Conservation (phyloP, 1,284 basidiomycete species). For the Calocybe gambosa region DNA sequence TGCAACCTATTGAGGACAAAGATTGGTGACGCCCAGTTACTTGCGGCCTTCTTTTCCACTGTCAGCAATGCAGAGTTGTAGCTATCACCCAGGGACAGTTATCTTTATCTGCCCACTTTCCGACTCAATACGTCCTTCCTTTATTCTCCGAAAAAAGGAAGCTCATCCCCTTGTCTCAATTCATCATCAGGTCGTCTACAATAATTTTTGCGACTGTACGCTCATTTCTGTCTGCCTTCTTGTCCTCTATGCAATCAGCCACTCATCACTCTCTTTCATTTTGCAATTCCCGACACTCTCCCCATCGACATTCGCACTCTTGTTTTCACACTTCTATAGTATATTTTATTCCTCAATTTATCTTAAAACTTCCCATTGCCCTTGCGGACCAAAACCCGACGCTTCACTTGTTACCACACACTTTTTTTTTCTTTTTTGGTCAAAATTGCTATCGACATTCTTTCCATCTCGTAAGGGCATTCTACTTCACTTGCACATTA, state of each 20-base stretch:
- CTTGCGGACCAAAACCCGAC: slow-evolving; percentile 22
- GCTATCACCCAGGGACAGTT: slow-evolving; percentile 35
- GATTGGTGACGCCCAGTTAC: slow-evolving; percentile 16
- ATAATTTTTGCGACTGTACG: slow-evolving; percentile 35
- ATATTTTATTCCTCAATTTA: slow-evolving; percentile 76
- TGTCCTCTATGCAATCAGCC: slow-evolving; percentile 32
- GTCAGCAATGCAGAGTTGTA: slow-evolving; percentile 20
- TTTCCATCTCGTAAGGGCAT: slow-evolving; percentile 14
- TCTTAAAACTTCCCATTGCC: slow-evolving; percentile 30
- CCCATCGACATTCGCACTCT: slow-evolving; percentile 22
- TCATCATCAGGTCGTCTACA: slow-evolving; percentile 25
- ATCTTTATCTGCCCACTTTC: slow-evolving; percentile 30
- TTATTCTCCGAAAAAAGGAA: slow-evolving; percentile 23
- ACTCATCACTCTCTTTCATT: slow-evolving; percentile 31
- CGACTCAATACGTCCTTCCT: slow-evolving; percentile 27
- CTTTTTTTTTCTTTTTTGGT: slow-evolving; percentile 29
- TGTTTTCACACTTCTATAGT: slow-evolving; percentile 42
- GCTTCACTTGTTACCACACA: slow-evolving; percentile 22
- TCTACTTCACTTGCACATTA: slow-evolving; percentile 20
- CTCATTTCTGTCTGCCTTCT: slow-evolving; percentile 36
- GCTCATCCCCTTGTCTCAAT: slow-evolving; percentile 21
- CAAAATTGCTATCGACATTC: slow-evolving; percentile 16
- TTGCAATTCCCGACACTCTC: slow-evolving; percentile 25
- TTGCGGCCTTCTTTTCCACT: no score
- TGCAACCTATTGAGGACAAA: slow-evolving; percentile 35